phyloP scores from a whole-genome alignment of 2,329 filamentous ascomycete species.

The Aspergillus pseudonomiae region DNA sequence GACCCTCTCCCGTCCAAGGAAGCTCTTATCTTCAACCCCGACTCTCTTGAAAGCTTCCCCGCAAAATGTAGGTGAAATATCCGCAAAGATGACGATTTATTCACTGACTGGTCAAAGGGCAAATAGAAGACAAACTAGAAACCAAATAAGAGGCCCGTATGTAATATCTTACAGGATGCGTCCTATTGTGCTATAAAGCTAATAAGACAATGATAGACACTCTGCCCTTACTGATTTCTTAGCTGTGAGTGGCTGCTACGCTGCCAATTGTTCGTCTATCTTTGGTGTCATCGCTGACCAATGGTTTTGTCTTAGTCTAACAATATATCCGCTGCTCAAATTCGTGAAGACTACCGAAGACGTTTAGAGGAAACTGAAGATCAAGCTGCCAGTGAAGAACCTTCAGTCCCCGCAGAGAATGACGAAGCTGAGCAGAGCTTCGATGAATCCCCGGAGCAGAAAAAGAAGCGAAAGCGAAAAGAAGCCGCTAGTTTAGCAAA shows the following conservation, averaged over 20 bases:
- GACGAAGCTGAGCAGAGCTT: conserved; percentile 37
- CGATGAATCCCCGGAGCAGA: conserved; percentile 48
- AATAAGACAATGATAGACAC: conserved; percentile 45
- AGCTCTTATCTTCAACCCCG: background rate
- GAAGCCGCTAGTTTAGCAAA: conserved; percentile 50
- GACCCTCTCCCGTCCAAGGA: background rate
- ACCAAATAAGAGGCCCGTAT: conserved; percentile 50
- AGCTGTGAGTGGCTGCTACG: conserved; percentile 52
- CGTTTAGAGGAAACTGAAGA: conserved; percentile 54
- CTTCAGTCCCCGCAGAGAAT: conserved; percentile 36
- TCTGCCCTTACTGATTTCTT: conserved; percentile 71
- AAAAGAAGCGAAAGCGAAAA: conserved; percentile 60
- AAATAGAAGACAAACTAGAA: conserved; percentile 34
- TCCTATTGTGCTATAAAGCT: conserved; percentile 8
- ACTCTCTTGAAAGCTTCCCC: background rate
- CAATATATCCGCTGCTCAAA: conserved; percentile 67
- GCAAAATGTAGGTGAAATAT: conserved; percentile 20
- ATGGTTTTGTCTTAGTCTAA: conserved; percentile 51
- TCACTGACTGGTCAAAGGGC: conserved; percentile 27
- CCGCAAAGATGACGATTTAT: background rate
- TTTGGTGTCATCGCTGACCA: background rate
- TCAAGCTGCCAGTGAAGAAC: conserved; percentile 32
- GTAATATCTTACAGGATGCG: conserved; percentile 23
- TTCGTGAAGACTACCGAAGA: conserved; percentile 61
- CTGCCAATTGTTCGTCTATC: background rate